These are phyloP conservation scores for Trichoderma breve DNA, from an alignment of 2,329 filamentous ascomycete genomes.

Conservation along the genomic window DNA sequence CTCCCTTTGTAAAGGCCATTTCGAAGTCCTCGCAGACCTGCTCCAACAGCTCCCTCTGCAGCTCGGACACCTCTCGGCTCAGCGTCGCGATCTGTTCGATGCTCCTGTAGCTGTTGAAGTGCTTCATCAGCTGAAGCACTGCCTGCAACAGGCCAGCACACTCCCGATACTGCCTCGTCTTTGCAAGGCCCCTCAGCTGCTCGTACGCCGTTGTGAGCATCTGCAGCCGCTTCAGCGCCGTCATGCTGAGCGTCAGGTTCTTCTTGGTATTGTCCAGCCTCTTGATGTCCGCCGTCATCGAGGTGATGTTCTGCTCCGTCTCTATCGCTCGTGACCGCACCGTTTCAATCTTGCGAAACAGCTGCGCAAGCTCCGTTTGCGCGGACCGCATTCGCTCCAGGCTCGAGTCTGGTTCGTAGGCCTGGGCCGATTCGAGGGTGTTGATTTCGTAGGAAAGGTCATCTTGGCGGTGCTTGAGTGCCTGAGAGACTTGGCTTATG, in stretches of 20 bases:
- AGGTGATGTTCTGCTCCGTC: slow-evolving; percentile 93
- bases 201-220: slow-evolving; percentile 99
- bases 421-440: slow-evolving; percentile 71
- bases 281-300: slow-evolving; percentile 99
- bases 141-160: slow-evolving; percentile 92
- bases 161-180: slow-evolving; percentile 87
- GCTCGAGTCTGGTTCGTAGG: slow-evolving; percentile 80
- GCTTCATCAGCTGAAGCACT: slow-evolving; percentile 94
- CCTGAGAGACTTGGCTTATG: slow-evolving; percentile 69
- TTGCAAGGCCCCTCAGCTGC: slow-evolving; percentile 79
- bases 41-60: slow-evolving; percentile 89
- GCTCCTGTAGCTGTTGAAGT: slow-evolving; percentile 96
- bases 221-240: slow-evolving; percentile 90
- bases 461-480: slow-evolving; percentile 74
- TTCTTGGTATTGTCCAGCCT: slow-evolving; percentile 93
- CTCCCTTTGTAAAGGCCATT: slow-evolving; percentile 85
- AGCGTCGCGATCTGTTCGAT: slow-evolving; percentile 97
- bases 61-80: slow-evolving; percentile 86
- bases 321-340: slow-evolving; percentile 85
- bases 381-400: slow-evolving; percentile 89
- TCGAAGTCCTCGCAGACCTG: slow-evolving; percentile 99
- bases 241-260: slow-evolving; percentile 97
- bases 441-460: slow-evolving; percentile 77
- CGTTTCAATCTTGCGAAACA: slow-evolving; percentile 93
- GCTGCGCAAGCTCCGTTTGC: slow-evolving; percentile 80